A percentile compares a stretch with the other conserved stretches of the same genome.
These are phyloP conservation scores for Cladosporium sp. DNA, from an alignment of 2,329 filamentous ascomycete species.

Conservation along the genomic window DNA sequence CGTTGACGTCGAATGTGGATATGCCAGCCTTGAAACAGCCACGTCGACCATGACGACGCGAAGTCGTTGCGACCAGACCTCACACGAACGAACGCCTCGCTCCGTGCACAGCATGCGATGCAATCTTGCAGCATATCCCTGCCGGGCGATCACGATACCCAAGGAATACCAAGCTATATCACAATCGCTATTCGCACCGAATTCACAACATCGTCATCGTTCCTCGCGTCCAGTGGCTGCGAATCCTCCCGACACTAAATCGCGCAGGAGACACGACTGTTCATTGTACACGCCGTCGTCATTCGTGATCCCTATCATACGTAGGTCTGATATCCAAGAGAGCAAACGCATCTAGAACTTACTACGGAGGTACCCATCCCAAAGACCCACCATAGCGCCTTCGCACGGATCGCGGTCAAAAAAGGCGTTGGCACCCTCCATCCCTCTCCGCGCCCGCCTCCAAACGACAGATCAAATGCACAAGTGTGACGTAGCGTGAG, in stretches of 20 bases:
- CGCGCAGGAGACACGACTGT: not conserved
- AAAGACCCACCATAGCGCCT: conserved; percentile 5
- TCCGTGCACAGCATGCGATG: conserved; percentile 2
- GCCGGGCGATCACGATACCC: not conserved
- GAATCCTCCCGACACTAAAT: not conserved
- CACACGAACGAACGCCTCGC: not conserved
- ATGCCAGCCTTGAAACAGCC: conserved; percentile 1
- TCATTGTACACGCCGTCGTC: not conserved
- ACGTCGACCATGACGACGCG: conserved; percentile 7
- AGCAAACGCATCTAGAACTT: not conserved
- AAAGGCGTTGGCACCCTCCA: not conserved
- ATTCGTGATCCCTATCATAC: not conserved
- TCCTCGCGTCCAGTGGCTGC: not conserved
- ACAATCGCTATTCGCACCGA: not conserved
- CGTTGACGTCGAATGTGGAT: conserved; percentile 2
- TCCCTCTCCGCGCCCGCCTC: not conserved
- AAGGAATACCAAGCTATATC: not conserved
- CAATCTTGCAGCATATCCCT: not conserved
- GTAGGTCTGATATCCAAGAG: not conserved
- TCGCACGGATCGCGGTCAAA: not conserved
- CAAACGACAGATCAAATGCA: not conserved
- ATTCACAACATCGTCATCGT: not conserved
- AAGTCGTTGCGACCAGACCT: not conserved
- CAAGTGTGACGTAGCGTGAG: not conserved
- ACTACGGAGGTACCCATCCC: not conserved